Base-by-base conservation (phyloP, 495 filamentous ascomycete species). In the Neurospora sp. region DNA sequence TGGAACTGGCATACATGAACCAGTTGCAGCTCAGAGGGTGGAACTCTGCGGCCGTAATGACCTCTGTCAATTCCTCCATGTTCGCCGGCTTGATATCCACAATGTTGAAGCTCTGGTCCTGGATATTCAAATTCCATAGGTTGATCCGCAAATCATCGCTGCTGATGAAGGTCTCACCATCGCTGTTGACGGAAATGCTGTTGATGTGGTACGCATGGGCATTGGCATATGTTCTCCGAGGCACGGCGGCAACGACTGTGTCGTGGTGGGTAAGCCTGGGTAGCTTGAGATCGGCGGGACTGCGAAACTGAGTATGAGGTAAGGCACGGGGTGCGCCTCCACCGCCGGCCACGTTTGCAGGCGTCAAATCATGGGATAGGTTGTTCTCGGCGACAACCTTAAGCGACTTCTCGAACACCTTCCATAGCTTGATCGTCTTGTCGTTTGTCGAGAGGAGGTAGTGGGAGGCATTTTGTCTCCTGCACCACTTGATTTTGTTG, bases 401-500 rank as follows among this genome's bases (percentile, higher is more conserved):
- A 77, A 99, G 86, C 41, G 95, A 98, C 86, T 99, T 99, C 84
- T 99, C 96, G 75, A 97, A 99, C 73, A 99, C 96, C 83, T 99
- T 99, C 96, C 96, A 99, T 73, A 99, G 87, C 86, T 99, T 99
- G 88, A 99, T 99, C 54, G 96, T 99, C 85, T 99, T 99, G 86
- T 99, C 96, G 81, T 99, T 99, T 72, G 96, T 99, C 12, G 96
- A 98, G 62, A 99, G 90, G 37, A 99, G 90, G 83, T 97, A 99
- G 84, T 99, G 96, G 42, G 96, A 97, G 74, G 96, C 92, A 87
- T 99, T 99, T 82, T 97, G 94, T 83, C 96, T 90, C 78, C 92
- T 90, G 82, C 96, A 99, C 96, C 96, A 99, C 85, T 98, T 99
- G 83, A 99, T 99, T 87, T 99, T 99, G 88, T 99, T 99, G 88